Conservation (phyloP, 2,329 filamentous ascomycete species). For the Fusarium sambucinum region DNA sequence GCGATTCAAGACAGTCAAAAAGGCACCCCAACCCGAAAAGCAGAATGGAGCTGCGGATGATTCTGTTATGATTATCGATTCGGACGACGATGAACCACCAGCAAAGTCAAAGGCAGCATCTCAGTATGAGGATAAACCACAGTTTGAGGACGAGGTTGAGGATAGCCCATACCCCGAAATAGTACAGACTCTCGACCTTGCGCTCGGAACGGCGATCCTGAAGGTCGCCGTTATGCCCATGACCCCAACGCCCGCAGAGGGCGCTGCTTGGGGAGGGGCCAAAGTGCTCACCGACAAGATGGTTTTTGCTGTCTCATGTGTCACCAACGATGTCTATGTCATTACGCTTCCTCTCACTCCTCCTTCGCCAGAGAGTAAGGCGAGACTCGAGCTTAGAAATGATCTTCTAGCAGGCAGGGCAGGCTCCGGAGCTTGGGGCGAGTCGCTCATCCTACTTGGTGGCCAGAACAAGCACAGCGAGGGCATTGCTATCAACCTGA, state of each 20-base stretch:
- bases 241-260: constrained; percentile 61
- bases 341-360: constrained; percentile 71
- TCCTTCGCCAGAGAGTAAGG: constrained; percentile 70
- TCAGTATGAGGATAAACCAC: constrained; percentile 65
- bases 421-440: constrained; percentile 73
- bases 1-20: constrained; percentile 64
- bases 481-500: constrained; percentile 67
- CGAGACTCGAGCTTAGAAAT: constrained; percentile 63
- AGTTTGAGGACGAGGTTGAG: constrained; percentile 67
- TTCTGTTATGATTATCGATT: constrained; percentile 72
- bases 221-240: constrained; percentile 69
- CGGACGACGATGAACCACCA: constrained; percentile 67
- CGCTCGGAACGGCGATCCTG: constrained; percentile 66
- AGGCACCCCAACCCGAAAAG: constrained; percentile 56
- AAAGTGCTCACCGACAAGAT: constrained; percentile 68
- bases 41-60: constrained; percentile 66
- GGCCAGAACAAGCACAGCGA: constrained; percentile 67
- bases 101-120: constrained; percentile 50
- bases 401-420: constrained; percentile 65
- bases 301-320: constrained; percentile 71
- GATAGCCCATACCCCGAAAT: constrained; percentile 66
- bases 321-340: constrained; percentile 67
- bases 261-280: constrained; percentile 60
- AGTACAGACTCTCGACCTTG: constrained; percentile 71
- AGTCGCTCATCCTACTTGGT: constrained; percentile 65